Base-by-base conservation (phyloP, 805 yeast species). In the Yueomyces sinensis region DNA sequence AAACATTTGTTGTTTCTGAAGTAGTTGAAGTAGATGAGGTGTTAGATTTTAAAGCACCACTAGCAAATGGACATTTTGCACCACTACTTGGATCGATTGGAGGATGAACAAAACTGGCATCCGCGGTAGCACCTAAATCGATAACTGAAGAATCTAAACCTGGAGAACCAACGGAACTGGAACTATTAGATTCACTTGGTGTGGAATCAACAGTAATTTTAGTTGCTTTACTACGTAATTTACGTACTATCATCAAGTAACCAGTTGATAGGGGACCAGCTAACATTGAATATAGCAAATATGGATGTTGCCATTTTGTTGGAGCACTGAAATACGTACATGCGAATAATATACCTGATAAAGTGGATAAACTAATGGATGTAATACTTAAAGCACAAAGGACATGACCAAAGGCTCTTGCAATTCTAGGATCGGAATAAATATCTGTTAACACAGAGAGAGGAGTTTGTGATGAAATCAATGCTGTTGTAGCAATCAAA, bases 251-350 rank as follows among this genome's bases (percentile, higher is more conserved):
- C 7, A 7, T 39, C 5, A 45, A 35, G 25, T 44, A 50, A 3
- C 38, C 22, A 11, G 45, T 41, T 6, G 50, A 35, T 3, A 42
- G 27, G 7, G 55, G 55, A 13, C 47, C 41, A 1, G 41, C 42
- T 22, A 41, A 34, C 37, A 49, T 77, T 65, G 32, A 79, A 51
- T 81, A 81, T 13, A 81, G 48, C 48, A 81, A 65, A 51, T 80
- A 81, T 16, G 91, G 91, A 55, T 81, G 93, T 53, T 71, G 71
- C 37, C 67, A 74, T 27, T 60, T 50, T 4, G 54, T 43, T 16
- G 82, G 73, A 1, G 84, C 73, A 32, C 65, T 63, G 33, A 58
- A 59, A 49, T 66, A 80, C n/a, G 79, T 76, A 41, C 66, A 43
- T 23, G 63, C 58, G 43, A 80, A 74, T 33, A 74, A 59, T 28